phyloP scores from a whole-genome alignment of 2,329 filamentous ascomycete species.

The Colletotrichum costaricense region DNA sequence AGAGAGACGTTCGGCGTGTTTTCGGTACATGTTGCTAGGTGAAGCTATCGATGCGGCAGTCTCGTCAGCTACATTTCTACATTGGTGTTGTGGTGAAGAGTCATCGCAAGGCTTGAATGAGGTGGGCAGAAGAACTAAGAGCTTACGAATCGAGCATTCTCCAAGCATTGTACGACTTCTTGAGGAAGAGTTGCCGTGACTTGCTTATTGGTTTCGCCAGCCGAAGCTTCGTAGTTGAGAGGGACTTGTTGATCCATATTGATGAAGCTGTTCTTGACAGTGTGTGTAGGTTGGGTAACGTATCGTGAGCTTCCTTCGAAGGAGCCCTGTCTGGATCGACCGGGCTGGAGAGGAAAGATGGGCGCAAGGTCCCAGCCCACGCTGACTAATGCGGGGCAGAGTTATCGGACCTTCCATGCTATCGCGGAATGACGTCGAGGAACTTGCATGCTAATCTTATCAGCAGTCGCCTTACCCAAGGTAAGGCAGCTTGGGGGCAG shows the following conservation, averaged over 20 bases:
- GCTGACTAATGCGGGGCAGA: slow-evolving; percentile 35
- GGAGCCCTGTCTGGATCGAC: slow-evolving; percentile 16
- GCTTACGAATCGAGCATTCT: slow-evolving; percentile 93
- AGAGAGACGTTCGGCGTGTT: slow-evolving; percentile 92
- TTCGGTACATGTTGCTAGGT: slow-evolving; percentile 89
- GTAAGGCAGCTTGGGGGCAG: neutral
- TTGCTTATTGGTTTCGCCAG: slow-evolving; percentile 78
- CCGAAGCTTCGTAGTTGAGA: slow-evolving; percentile 80
- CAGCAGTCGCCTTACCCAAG: neutral
- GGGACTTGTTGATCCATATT: slow-evolving; percentile 74
- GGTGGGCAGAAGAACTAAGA: neutral
- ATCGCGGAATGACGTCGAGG: slow-evolving; percentile 21
- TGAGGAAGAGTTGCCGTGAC: slow-evolving; percentile 77
- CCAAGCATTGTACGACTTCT: slow-evolving; percentile 90
- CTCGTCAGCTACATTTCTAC: slow-evolving; percentile 26
- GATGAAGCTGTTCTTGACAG: slow-evolving; percentile 39
- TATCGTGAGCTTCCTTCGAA: slow-evolving; percentile 21
- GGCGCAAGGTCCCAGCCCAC: neutral
- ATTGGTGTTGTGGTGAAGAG: slow-evolving; percentile 4
- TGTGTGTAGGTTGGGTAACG: neutral
- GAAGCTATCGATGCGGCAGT: slow-evolving; percentile 71
- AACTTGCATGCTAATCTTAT: slow-evolving; percentile 22
- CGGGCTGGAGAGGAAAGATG: slow-evolving; percentile 22
- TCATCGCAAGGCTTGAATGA: neutral
- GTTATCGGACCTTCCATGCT: neutral